Evolutionary conservation across 208 protist genomes (phyloP).

Genomic region (Angomonas deanei): DNA sequence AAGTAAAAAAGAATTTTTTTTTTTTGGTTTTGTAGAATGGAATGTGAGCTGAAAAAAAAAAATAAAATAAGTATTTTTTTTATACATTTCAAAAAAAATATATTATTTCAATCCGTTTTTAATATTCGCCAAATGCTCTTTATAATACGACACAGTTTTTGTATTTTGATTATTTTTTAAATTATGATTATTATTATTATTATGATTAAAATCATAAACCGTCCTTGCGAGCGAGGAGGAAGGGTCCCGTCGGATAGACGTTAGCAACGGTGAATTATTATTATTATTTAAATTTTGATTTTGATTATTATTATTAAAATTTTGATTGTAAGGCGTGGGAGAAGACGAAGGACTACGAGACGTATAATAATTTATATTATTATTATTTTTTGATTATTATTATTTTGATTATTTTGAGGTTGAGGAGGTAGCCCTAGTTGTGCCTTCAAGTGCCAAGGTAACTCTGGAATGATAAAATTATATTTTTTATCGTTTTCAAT

Average conservation of each 20-base stretch:
- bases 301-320: background rate
- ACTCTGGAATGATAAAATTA: background rate
- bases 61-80: background rate
- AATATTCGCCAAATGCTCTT: background rate
- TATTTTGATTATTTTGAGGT: background rate
- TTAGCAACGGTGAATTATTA: background rate
- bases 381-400: constrained; percentile 3
- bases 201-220: background rate
- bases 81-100: no score
- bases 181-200: background rate
- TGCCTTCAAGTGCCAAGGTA: background rate
- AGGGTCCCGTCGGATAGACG: background rate
- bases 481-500: background rate
- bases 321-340: background rate
- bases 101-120: no score
- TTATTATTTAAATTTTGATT: background rate
- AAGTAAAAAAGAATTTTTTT: background rate
- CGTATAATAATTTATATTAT: constrained; percentile 5
- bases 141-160: background rate
- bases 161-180: background rate
- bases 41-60: background rate
- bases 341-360: background rate
- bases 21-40: background rate
- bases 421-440: background rate
- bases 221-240: background rate